Percentiles rank a stretch among this genome's conserved stretches.
phyloP scores from a whole-genome alignment of 192 early-diverging fungal genomes.

The Mortierella alpina region DNA sequence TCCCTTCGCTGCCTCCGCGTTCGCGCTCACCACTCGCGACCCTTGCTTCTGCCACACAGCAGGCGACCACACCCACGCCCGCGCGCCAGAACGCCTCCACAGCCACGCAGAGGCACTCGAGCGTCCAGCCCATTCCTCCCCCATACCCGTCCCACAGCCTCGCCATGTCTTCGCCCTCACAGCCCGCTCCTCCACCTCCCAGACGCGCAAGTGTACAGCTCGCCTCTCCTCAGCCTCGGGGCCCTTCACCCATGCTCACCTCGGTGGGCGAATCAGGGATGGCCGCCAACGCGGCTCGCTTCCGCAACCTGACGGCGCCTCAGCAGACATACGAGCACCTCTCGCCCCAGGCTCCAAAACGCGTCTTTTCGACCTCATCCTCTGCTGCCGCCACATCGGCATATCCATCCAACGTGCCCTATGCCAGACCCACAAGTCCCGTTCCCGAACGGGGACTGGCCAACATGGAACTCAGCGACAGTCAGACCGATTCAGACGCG shows the following conservation, averaged over 20 bases:
- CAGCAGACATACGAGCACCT: constrained; percentile 43
- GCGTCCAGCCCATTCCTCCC: constrained; percentile 20
- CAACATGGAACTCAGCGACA: constrained; percentile 43
- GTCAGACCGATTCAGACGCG: constrained; percentile 47
- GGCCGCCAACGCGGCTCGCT: constrained; percentile 37
- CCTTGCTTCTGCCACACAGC: constrained; percentile 22
- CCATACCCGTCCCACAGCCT: constrained; percentile 31
- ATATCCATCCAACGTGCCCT: neutral
- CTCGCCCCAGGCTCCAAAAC: constrained; percentile 36
- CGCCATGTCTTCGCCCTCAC: constrained; percentile 29
- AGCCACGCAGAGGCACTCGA: constrained; percentile 20
- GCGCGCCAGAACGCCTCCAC: constrained; percentile 24
- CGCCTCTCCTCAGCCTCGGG: constrained; percentile 15
- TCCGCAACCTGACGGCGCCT: constrained; percentile 43
- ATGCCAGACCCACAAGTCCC: constrained; percentile 28
- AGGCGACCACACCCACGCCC: constrained; percentile 15
- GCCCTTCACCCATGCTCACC: constrained; percentile 31
- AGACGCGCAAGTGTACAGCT: constrained; percentile 42
- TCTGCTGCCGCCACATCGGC: neutral
- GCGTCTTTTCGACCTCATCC: constrained; percentile 36
- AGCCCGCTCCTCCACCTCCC: constrained; percentile 46
- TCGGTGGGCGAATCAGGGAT: constrained; percentile 38
- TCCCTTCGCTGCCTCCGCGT: constrained; percentile 35
- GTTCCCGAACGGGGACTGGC: constrained; percentile 38
- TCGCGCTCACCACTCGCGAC: constrained; percentile 43